These are phyloP conservation scores for Fusarium nelsonii DNA, from an alignment of 2,329 filamentous ascomycete genomes.

Conservation along the genomic window DNA sequence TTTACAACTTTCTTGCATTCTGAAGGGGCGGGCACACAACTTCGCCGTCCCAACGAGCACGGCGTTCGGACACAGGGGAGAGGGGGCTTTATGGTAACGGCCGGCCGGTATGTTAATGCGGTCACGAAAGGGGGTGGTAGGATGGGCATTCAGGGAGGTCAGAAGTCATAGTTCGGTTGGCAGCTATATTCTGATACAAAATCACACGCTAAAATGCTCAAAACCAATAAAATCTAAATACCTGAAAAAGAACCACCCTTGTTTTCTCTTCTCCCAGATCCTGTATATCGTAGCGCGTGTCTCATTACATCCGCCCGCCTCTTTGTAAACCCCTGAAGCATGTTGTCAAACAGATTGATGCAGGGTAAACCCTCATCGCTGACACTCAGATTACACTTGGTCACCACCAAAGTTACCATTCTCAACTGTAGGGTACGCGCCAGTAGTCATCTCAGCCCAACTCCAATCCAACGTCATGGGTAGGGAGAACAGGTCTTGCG, in stretches of 20 bases:
- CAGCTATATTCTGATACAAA: constrained; percentile 5
- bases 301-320: constrained; percentile 38
- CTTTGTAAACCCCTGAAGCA: constrained; percentile 8
- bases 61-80: constrained; percentile 50
- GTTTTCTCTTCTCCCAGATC: constrained; percentile 15
- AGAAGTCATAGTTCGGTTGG: constrained; percentile 6
- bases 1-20: constrained; percentile 41
- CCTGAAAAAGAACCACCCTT: constrained; percentile 11
- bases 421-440: constrained; percentile 72
- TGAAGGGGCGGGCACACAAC: constrained; percentile 41
- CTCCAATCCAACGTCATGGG: constrained; percentile 97
- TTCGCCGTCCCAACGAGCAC: constrained; percentile 48
- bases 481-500: constrained; percentile 94
- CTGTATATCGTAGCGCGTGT: constrained; percentile 42
- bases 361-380: constrained; percentile 20
- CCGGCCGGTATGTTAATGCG: constrained; percentile 35
- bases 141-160: constrained; percentile 1
- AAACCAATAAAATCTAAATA: constrained; percentile 19
- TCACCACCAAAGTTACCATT: constrained; percentile 65
- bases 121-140: constrained; percentile 8
- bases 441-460: constrained; percentile 77
- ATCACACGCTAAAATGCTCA: constrained; percentile 3
- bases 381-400: constrained; percentile 15
- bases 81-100: constrained; percentile 35
- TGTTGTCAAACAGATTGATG: constrained; percentile 11